Evolutionary conservation across 2,329 filamentous ascomycete genomes (phyloP), one percentile per base, ranked within the genome.

Genomic region (Alternaria rosae): DNA sequence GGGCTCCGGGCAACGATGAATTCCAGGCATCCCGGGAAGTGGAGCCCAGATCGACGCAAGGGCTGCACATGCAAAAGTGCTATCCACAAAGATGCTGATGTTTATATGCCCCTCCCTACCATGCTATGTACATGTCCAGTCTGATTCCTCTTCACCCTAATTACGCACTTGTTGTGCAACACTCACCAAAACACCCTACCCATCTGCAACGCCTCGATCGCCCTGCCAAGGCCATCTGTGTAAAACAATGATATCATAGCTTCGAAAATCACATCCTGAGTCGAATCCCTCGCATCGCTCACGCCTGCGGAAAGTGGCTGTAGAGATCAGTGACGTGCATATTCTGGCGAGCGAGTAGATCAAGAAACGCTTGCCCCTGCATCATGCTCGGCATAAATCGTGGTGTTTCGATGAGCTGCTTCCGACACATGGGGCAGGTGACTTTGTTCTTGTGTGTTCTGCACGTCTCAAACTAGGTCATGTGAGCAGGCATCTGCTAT

Each of bases 341-440:
- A 20, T 70, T 54, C 42, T 73, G 67, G 61, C 62, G 65, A n/a
- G 64, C 61, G 23, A 71, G 58, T 38, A 70, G 35, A 43, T 72
- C 67, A 20, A 65, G 62, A 23, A 69, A 69, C 8, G 66, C 64
- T 25, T 50, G 63, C n/a, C 61, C 61, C 45, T 63, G 61, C 20
- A 70, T 52, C 41, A 66, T 53, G 10, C 53, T 61, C 13, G 60
- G 59, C 11, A 50, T 43, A 20, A 62, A 65, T 41, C 62, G 67
- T 20, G 60, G 50, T 11, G 70, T 68, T 32, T 76, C 70, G 25
- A 77, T 67, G 41, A 79, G 66, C 13, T 72, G 60, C 59, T 74
- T 75, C 17, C 77, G 74, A 59, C 77, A 79, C 76, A 77, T 78
- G 7, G 77, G 77, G 62, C 77, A 79, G 2, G 76, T 77, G 13